phyloP scores from a whole-genome alignment of 495 filamentous ascomycete species.

The Bathelium albidoporum region DNA sequence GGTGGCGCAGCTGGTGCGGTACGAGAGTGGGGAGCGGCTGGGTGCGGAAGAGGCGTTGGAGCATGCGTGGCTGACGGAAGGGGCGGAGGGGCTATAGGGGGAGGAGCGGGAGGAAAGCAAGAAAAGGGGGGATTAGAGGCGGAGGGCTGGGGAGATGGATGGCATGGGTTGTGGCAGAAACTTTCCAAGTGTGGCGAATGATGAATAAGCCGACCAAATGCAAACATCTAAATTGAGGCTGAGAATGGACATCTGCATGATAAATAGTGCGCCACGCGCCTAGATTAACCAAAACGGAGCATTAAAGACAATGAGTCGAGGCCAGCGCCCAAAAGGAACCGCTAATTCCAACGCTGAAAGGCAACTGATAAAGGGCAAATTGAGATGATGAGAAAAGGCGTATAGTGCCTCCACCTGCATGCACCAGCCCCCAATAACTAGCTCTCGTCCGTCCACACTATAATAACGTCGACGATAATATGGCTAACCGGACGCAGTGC shows the following conservation, averaged over 20 bases:
- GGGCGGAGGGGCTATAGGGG: neutral
- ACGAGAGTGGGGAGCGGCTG: conserved; percentile 44
- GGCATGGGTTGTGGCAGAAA: no score
- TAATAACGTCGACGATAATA: neutral
- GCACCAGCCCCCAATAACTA: neutral
- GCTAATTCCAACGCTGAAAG: neutral
- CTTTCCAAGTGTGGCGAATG: neutral
- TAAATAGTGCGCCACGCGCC: neutral
- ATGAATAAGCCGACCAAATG: neutral
- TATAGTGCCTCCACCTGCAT: neutral
- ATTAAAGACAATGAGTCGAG: neutral
- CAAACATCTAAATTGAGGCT: neutral
- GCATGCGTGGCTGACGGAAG: conserved; percentile 16
- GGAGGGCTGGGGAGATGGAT: no score
- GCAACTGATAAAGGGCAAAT: neutral
- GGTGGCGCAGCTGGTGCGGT: conserved; percentile 44
- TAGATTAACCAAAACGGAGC: neutral
- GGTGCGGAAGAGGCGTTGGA: conserved; percentile 36
- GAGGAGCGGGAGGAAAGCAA: neutral
- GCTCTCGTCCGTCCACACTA: neutral
- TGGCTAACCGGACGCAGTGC: neutral
- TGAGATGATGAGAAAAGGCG: neutral
- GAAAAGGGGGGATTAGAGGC: no score
- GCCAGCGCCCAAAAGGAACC: neutral
- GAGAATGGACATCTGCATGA: neutral